Conservation (phyloP, 176 grass and related monocot species). For the Hyparrhenia diplandra region DNA sequence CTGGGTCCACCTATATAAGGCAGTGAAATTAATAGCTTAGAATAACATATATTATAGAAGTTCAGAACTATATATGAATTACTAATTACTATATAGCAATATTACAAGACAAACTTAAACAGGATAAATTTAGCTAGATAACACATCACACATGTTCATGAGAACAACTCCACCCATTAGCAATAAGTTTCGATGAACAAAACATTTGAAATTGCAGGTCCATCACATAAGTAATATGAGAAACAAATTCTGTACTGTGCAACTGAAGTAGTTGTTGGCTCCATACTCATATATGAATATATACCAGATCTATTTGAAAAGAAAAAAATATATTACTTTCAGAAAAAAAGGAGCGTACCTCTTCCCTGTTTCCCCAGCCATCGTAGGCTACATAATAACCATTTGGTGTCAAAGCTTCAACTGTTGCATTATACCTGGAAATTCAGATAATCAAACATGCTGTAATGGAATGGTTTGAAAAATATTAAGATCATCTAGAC, state of each 20-base stretch:
- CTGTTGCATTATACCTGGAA: conserved; percentile 89
- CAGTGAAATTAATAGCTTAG: conserved; percentile 2
- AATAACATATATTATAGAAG: background rate
- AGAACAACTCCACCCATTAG: background rate
- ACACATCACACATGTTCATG: background rate
- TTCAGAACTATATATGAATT: background rate
- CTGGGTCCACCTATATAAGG: conserved; percentile 72
- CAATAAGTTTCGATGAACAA: background rate
- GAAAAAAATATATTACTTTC: background rate
- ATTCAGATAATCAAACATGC: conserved; percentile 39
- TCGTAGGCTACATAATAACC: conserved; percentile 85
- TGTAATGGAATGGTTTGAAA: conserved; percentile 6
- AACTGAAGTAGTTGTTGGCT: background rate
- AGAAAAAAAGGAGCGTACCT: conserved; percentile 42
- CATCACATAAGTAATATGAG: conserved; percentile 18
- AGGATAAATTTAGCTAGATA: background rate
- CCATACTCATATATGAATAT: background rate
- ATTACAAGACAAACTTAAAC: background rate
- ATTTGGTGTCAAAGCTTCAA: conserved; percentile 67
- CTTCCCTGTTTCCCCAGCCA: conserved; percentile 85
- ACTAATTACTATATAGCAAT: background rate
- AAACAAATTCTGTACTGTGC: background rate
- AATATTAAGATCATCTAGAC: background rate
- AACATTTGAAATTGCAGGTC: background rate
- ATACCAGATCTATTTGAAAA: conserved; percentile 45